Conservation (phyloP, 331 rosid genomes). For the Pyrus hybrid region DNA sequence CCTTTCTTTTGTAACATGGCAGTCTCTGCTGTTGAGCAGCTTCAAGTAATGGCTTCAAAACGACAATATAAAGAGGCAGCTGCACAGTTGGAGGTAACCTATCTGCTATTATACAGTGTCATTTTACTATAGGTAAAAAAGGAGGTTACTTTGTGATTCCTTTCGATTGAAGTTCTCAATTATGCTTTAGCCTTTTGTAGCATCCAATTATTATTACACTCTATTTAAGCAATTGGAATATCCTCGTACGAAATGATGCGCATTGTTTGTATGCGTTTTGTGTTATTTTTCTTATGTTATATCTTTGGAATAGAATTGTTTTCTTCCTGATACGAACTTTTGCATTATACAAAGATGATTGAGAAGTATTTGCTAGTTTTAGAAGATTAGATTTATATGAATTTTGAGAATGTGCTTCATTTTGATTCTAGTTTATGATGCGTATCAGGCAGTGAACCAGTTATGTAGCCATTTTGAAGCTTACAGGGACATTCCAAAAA, state of each 20-base stretch:
- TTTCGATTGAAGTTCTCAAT: background rate
- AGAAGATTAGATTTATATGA: background rate
- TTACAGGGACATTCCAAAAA: slow-evolving; percentile 93
- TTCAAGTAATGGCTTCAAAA: slow-evolving; percentile 97
- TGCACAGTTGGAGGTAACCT: slow-evolving; percentile 85
- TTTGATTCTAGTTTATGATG: slow-evolving; percentile 19
- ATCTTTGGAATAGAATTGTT: too few species aligned
- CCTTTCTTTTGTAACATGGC: slow-evolving; percentile 25
- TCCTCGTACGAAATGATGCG: background rate
- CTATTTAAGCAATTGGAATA: background rate
- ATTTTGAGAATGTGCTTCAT: background rate
- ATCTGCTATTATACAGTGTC: background rate
- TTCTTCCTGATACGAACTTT: background rate
- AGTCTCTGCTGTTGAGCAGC: slow-evolving; percentile 99
- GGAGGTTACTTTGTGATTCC: background rate
- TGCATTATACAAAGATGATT: background rate
- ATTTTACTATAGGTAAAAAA: background rate
- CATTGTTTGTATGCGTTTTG: background rate
- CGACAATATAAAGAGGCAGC: slow-evolving; percentile 96
- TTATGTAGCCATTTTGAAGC: slow-evolving; percentile 97
- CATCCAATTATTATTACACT: background rate
- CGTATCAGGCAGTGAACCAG: slow-evolving; percentile 93
- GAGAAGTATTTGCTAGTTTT: background rate
- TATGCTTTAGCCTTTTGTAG: background rate
- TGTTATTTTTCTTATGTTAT: background rate